Evolutionary conservation across 1,284 basidiomycete genomes (phyloP).

Genomic region (Ustilago tritici): DNA sequence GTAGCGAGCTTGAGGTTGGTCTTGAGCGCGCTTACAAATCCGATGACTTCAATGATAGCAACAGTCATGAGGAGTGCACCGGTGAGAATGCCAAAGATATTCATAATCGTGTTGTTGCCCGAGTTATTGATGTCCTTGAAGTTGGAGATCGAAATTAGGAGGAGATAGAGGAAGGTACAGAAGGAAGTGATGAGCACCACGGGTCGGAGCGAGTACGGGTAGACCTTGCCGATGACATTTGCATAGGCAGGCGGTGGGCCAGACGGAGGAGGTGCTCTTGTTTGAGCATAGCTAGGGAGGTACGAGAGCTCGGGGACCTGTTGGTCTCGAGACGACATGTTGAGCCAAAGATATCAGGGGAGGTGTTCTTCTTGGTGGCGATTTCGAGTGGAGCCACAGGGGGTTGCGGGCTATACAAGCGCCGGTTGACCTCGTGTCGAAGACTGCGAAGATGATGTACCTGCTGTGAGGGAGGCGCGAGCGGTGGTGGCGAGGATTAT

Average conservation of each 20-base stretch:
- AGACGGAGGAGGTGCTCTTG: slow-evolving; percentile 43
- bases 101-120: slow-evolving; percentile 49
- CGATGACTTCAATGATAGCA: slow-evolving; percentile 52
- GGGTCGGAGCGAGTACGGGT: slow-evolving; percentile 58
- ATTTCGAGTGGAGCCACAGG: background rate
- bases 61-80: slow-evolving; percentile 49
- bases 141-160: slow-evolving; percentile 45
- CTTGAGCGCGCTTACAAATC: slow-evolving; percentile 50
- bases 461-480: background rate
- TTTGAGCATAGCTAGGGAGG: slow-evolving; percentile 46
- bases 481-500: background rate
- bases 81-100: slow-evolving; percentile 47
- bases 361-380: background rate
- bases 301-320: slow-evolving; percentile 44
- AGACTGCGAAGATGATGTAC: background rate
- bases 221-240: slow-evolving; percentile 49
- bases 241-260: slow-evolving; percentile 56
- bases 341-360: background rate
- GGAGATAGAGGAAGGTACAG: slow-evolving; percentile 56
- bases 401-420: background rate
- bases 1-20: slow-evolving; percentile 39
- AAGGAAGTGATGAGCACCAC: slow-evolving; percentile 59
- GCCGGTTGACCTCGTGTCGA: background rate
- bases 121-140: slow-evolving; percentile 38
- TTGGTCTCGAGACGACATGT: slow-evolving; percentile 29